Evolutionary conservation across 2,329 filamentous ascomycete species (phyloP).

Genomic region (Incumbomyces delicatus): DNA sequence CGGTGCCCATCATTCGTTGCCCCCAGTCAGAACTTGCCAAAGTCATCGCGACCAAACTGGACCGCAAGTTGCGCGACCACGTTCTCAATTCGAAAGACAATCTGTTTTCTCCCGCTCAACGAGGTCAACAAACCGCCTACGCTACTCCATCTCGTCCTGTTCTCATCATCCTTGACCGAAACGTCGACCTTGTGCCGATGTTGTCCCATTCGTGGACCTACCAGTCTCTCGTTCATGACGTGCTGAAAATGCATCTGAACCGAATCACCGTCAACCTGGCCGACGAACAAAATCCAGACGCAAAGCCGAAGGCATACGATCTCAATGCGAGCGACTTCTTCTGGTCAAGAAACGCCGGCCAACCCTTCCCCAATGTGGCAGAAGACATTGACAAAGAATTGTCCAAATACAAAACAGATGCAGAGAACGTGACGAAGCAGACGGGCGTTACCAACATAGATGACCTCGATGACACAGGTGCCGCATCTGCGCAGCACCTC

Average conservation of each 20-base stretch:
- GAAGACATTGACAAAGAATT: conserved; percentile 93
- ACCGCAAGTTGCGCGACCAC: conserved; percentile 91
- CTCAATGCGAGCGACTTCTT: conserved; percentile 87
- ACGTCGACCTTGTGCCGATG: conserved; percentile 94
- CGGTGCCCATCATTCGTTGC: conserved; percentile 90
- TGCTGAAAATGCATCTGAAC: conserved; percentile 73
- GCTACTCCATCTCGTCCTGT: conserved; percentile 72
- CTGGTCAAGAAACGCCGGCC: conserved; percentile 83
- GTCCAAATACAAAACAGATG: conserved; percentile 90
- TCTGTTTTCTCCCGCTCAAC: conserved; percentile 65
- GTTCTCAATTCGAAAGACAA: conserved; percentile 97
- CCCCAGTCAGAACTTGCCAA: conserved; percentile 89
- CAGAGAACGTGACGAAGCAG: conserved; percentile 86
- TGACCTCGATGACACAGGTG: conserved; percentile 72
- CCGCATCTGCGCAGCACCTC: conserved; percentile 81
- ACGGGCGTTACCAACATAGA: conserved; percentile 88
- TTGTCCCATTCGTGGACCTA: conserved; percentile 94
- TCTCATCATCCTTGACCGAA: conserved; percentile 86
- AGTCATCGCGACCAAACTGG: conserved; percentile 85
- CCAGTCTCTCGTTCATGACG: conserved; percentile 74
- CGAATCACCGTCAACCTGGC: conserved; percentile 86
- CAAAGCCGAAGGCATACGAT: conserved; percentile 83
- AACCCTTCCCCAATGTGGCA: conserved; percentile 89
- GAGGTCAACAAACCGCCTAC: conserved; percentile 39
- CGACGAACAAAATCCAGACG: conserved; percentile 57